Base-by-base conservation (phyloP, 2,329 filamentous ascomycete species). In the Colletotrichum shisoi region DNA sequence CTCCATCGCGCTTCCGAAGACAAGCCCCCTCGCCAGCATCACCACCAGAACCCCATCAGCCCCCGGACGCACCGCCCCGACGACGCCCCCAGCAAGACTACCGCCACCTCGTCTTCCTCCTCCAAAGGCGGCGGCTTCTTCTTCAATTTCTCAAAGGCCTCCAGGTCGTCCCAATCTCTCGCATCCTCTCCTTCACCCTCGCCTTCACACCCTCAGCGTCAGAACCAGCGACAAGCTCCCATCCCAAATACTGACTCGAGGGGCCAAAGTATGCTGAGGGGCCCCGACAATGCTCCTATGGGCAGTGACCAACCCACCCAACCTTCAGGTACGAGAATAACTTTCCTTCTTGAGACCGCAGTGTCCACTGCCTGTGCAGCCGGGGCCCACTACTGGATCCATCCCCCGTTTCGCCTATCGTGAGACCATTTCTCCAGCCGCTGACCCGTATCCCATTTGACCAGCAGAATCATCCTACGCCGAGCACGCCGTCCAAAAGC, bases 71-170 rank as follows among this genome's bases (percentile, higher is more conserved):
- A 70, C 54, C 69, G 64, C 63, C 70, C 66, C 66, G 70, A 73
- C 69, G 70, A 75, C 48, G 52, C 61, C 63, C 64, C 62, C 71
- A 78, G 76, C 51, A 59, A 82, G 81, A 71, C 31, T 3, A 34
- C 31, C 31, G 31, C 31, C 31, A 34, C 31, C 8, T 34, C 70
- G 12, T 40, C 39, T 17, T 13, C 39, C 15, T 40, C 77, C n/a
- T 78, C 80, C 65, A 84, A 82, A 72, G 39, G 27, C 57, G 79
- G 80, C 72, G 80, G 81, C 70, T 84, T 85, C 75, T 78, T 79
- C 64, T 84, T 84, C 72, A 80, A 82, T 73, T 84, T 85, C 74
- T 79, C 77, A 69, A 85, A 84, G 71, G 75, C 79, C 24, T 76
- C 79, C 70, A 83, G 80, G 70, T 75, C 80, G 58, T 76, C 77